phyloP scores from a whole-genome alignment of 306 rosid genomes.

The Luffa acutangula region DNA sequence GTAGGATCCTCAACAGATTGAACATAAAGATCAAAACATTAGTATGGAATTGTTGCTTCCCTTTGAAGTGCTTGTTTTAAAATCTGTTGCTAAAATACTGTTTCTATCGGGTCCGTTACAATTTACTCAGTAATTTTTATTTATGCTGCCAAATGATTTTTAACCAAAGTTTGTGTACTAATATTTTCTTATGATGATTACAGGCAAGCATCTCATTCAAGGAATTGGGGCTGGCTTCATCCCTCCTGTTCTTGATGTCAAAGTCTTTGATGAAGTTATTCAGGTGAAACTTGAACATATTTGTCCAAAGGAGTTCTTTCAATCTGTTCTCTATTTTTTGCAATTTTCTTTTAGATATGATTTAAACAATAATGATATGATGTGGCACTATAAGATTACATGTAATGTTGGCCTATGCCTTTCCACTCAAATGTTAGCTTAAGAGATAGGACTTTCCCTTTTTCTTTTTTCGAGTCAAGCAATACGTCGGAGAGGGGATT shows the following conservation, averaged over 20 bases:
- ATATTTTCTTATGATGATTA: not conserved
- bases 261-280: slow-evolving; percentile 54
- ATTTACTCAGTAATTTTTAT: not conserved
- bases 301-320: not conserved
- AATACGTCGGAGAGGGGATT: not conserved
- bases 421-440: not conserved
- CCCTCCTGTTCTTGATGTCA: slow-evolving; percentile 39
- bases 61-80: not conserved
- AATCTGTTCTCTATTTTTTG: not conserved
- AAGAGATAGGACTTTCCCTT: not conserved
- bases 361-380: not conserved
- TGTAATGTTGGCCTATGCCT: not conserved
- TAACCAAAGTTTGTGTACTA: not conserved
- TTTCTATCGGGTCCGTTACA: too few relatives aligned
- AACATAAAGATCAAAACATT: not conserved
- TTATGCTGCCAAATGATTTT: not conserved
- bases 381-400: not conserved
- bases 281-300: slow-evolving; percentile 26
- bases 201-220: slow-evolving; percentile 66
- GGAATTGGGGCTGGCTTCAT: slow-evolving; percentile 67
- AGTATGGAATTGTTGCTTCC: not conserved
- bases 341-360: not conserved
- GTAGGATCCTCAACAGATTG: too few relatives aligned
- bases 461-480: not conserved
- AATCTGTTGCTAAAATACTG: too few relatives aligned